Evolutionary conservation across 768 basidiomycete genomes (phyloP).

Genomic region (Mycena crocata): DNA sequence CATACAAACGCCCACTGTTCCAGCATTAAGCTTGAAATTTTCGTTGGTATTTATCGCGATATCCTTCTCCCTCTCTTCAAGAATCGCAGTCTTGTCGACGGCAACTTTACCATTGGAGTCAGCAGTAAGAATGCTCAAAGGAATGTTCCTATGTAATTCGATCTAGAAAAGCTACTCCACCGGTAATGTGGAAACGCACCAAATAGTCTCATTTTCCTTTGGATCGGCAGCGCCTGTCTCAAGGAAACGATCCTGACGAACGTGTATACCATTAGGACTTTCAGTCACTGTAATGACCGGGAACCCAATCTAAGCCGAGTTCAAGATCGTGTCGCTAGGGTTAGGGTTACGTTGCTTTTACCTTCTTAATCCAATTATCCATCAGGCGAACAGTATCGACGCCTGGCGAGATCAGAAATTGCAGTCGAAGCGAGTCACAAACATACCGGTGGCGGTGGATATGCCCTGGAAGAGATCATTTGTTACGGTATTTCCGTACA

Average conservation of each 20-base stretch:
- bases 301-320: constrained; percentile 71
- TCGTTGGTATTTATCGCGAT: constrained; percentile 80
- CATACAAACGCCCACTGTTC: constrained; percentile 90
- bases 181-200: constrained; percentile 56
- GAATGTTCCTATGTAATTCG: constrained; percentile 76
- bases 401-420: constrained; percentile 44
- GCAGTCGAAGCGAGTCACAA: background rate
- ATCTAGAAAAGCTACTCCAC: background rate
- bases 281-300: constrained; percentile 92
- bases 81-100: constrained; percentile 71
- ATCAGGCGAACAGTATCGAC: constrained; percentile 83
- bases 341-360: constrained; percentile 35
- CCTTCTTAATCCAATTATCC: constrained; percentile 93
- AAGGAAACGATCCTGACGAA: constrained; percentile 93
- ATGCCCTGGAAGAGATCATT: constrained; percentile 92
- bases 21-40: constrained; percentile 91
- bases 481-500: constrained; percentile 88
- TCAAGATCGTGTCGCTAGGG: background rate
- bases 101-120: constrained; percentile 65
- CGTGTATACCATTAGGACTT: constrained; percentile 71
- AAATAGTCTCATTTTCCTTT: constrained; percentile 89
- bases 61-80: constrained; percentile 74
- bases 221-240: constrained; percentile 83
- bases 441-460: constrained; percentile 70
- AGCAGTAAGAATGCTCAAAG: constrained; percentile 78